phyloP scores from a whole-genome alignment of 2,329 filamentous ascomycete species.

The Fusarium sp. region DNA sequence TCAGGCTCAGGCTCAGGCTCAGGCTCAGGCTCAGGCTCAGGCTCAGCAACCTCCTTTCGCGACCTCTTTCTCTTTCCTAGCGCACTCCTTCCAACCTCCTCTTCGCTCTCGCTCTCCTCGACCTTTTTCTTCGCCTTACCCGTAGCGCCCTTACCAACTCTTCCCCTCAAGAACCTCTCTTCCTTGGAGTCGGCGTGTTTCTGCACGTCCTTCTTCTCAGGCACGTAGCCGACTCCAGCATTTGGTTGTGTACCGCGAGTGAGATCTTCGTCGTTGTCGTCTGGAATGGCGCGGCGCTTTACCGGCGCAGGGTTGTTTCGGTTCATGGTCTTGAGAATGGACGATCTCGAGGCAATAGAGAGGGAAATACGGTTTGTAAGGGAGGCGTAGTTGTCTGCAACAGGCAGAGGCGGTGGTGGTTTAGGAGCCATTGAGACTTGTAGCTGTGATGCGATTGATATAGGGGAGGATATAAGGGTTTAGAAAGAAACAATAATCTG shows the following conservation, averaged over 20 bases:
- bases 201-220: constrained; percentile 40
- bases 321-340: constrained; percentile 49
- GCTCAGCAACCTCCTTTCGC: constrained; percentile 28
- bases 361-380: constrained; percentile 58
- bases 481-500: neutral
- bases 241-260: constrained; percentile 46
- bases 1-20: constrained; percentile 8
- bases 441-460: neutral
- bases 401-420: constrained; percentile 48
- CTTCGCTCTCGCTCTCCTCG: constrained; percentile 51
- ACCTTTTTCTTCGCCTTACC: constrained; percentile 21
- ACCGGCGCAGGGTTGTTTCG: constrained; percentile 36
- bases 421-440: constrained; percentile 36
- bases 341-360: constrained; percentile 50
- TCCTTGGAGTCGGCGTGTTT: constrained; percentile 42
- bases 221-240: constrained; percentile 56
- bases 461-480: neutral
- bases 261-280: constrained; percentile 46
- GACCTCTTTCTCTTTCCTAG: constrained; percentile 54
- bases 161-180: constrained; percentile 49
- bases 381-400: constrained; percentile 53
- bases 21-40: constrained; percentile 1
- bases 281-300: constrained; percentile 5
- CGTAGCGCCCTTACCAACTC: constrained; percentile 44
- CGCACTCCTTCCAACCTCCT: constrained; percentile 53